A percentile compares a stretch with the other conserved stretches of the same genome.
These are phyloP conservation scores for Nemania sp. DNA, from an alignment of 2,329 filamentous ascomycete species.

Conservation along the genomic window DNA sequence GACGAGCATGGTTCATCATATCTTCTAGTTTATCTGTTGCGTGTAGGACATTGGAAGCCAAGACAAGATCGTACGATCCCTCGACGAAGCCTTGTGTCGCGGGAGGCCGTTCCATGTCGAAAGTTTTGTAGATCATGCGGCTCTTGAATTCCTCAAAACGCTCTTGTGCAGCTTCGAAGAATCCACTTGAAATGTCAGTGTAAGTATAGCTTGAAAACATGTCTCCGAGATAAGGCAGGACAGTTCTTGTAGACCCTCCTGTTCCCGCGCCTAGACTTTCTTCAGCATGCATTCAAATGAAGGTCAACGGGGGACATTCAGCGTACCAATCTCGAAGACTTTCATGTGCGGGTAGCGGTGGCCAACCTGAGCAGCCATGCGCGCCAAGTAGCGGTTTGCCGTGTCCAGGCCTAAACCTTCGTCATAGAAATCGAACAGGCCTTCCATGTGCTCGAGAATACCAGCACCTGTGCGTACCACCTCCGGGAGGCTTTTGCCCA, in stretches of 20 bases:
- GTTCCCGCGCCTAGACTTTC: not conserved
- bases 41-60: slow-evolving; percentile 47
- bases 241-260: not conserved
- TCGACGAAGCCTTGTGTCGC: slow-evolving; percentile 41
- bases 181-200: slow-evolving; percentile 17
- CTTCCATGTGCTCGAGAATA: slow-evolving; percentile 41
- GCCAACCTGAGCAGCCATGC: slow-evolving; percentile 41
- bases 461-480: slow-evolving; percentile 40
- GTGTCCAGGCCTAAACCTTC: slow-evolving; percentile 33
- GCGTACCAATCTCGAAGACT: slow-evolving; percentile 40
- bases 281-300: too few relatives aligned
- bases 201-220: slow-evolving; percentile 21
- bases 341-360: slow-evolving; percentile 39
- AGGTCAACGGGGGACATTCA: too few relatives aligned
- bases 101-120: slow-evolving; percentile 36
- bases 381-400: slow-evolving; percentile 30
- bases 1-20: slow-evolving; percentile 41
- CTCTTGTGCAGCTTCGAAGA: slow-evolving; percentile 6
- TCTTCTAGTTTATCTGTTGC: slow-evolving; percentile 39
- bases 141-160: not conserved
- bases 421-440: slow-evolving; percentile 35
- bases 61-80: slow-evolving; percentile 45
- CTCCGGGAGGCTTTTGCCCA: slow-evolving; percentile 41
- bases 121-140: slow-evolving; percentile 39
- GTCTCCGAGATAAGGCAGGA: not conserved